Base-by-base conservation (phyloP, 1,284 basidiomycete species). In the Coniophora puteana region DNA sequence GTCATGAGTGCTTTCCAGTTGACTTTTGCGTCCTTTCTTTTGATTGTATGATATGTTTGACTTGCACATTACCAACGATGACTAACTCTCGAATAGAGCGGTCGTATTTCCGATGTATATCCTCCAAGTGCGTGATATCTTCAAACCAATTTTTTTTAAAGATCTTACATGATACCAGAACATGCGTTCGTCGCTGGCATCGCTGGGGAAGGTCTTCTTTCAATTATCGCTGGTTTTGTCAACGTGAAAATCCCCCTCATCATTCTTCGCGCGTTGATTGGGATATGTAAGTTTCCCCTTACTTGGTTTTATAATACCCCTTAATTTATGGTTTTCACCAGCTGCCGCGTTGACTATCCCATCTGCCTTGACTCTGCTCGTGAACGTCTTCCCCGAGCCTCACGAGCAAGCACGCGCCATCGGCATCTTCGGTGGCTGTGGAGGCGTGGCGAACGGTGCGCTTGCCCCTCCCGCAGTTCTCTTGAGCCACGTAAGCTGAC, bases 341-440 rank as follows among this genome's bases (percentile, higher is more conserved):
- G 71, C 62, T 6, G 67, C 64, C 14, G 61, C 69, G 4, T 56
- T 72, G 57, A 66, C 68, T 5, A 71, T 75, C 39, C 73, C 74
- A 1, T 74, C 73, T 8, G 66, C 74, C 4, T 51, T 76, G 14
- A 58, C 64, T 17, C 63, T 75, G 16, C 59, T 76, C 20, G 68
- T 75, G 10, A 61, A 61, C 21, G 52, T 70, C 34, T 75, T 75
- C 50, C 65, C 69, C 1, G 65, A 72, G 18, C 63, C 69, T 5
- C 44, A 45, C 2, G 63, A 68, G 47, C 74, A 75, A 51, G 63
- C 71, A 27, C 64, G 65, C 25, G 73, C 71, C 1, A 66, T 76
- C 26, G 63, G 62, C 13, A 49, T 69, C 5, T 71, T 73, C 39
- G 71, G 69, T 33, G 69, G 68, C 0, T 65, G 65, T 40, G 72